Evolutionary conservation across 1,139 yeast species (phyloP).

Genomic region (Geotrichum klebahnii): DNA sequence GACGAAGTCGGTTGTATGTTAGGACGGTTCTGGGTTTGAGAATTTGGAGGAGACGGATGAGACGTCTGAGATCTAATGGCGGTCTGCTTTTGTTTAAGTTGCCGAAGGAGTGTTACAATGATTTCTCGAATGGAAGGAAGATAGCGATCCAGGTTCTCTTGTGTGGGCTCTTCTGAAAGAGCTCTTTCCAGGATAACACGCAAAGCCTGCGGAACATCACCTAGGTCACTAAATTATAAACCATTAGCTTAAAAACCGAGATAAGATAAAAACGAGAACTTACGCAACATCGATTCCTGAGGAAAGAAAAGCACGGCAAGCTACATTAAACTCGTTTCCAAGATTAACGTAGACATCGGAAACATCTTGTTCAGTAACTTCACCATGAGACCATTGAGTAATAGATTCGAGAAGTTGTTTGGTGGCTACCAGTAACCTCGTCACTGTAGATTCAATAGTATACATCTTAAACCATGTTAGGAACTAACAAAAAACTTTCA

Average conservation of each 20-base stretch:
- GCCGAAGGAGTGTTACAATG: conserved; percentile 74
- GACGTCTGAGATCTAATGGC: conserved; percentile 21
- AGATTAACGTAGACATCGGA: conserved; percentile 87
- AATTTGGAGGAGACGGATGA: conserved; percentile 3
- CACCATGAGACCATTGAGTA: conserved; percentile 84
- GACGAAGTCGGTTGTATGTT: background rate
- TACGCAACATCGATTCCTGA: conserved; percentile 60
- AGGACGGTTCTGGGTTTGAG: background rate
- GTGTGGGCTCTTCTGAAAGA: conserved; percentile 79
- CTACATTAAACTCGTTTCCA: conserved; percentile 89
- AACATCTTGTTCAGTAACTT: conserved; percentile 76
- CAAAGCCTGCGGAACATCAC: conserved; percentile 70
- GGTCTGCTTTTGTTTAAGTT: conserved; percentile 71
- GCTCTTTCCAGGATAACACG: conserved; percentile 83
- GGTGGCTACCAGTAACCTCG: conserved; percentile 79
- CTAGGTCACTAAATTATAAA: conserved; percentile 47
- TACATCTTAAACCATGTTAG: conserved; percentile 40
- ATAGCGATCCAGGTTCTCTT: conserved; percentile 72
- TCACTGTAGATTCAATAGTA: conserved; percentile 79
- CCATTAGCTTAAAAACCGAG: background rate
- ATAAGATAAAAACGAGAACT: conserved; percentile 18
- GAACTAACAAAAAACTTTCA: background rate
- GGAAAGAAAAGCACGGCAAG: conserved; percentile 65
- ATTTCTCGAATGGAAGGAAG: conserved; percentile 84
- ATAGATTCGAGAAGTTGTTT: conserved; percentile 79